Evolutionary conservation across 441 rosid genomes (phyloP), one percentile per base, ranked within the genome.

Genomic region (Cnidoscolus chayamansa): DNA sequence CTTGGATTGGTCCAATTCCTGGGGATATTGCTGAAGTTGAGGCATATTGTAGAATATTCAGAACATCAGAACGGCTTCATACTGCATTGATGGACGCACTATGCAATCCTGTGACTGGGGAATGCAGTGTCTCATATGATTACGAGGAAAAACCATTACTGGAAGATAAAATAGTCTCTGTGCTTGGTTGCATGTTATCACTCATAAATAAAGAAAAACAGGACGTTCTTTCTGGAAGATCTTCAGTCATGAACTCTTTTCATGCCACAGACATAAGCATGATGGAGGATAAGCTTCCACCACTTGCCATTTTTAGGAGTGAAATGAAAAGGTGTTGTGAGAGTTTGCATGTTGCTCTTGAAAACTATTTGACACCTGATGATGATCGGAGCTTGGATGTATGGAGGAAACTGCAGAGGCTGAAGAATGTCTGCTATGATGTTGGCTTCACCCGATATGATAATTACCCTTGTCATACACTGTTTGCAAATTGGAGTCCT

Each of bases 321-420:
- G 99, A 92, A 86, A 92, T 95, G 99, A 95, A 95, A 83, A 88
- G 96, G 75, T 95, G 99, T 59, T 87, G 96, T 25, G 99, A 95
- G 84, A 91, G 96, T 81, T 84, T 95, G 78, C 99, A 95, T 72
- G 80, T 92, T 72, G 98, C 99, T 53, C 97, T 95, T 64, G 91
- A 90, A 84, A 85, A 89, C 67, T 89, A 86, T 68, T 84, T 94
- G 86, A 84, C 87, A n/a, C 88, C 88, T 0, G 91, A 84, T 69
- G 97, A 89, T 83, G 83, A 75, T 67, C 87, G 89, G 73, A 87
- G 88, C 76, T 78, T 84, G 48, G 74, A 83, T 71, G 89, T 94
- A 0, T 92, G 99, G 99, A 87, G 94, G 84, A 92, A 90, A 74
- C 67, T 94, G 75, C 99, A 94, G 84, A 87, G 93, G 81, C 86